Conservation (phyloP, 2,329 filamentous ascomycete species). For the Neofusicoccum kwambonambiense region DNA sequence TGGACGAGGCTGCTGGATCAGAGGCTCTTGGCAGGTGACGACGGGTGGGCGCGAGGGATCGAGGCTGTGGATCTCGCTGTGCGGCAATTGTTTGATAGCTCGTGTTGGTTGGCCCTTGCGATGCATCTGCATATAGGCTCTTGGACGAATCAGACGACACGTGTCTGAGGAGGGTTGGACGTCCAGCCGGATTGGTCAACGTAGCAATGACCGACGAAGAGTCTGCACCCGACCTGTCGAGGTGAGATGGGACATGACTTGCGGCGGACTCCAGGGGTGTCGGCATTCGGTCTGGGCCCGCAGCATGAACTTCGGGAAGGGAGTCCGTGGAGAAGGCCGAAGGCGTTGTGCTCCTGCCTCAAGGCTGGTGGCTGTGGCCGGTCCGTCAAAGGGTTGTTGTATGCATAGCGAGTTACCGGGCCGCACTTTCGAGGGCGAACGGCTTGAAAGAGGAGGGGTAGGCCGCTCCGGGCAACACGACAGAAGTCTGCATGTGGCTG, state of each 20-base stretch:
- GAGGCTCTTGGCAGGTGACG: background rate
- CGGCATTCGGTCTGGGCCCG: no score
- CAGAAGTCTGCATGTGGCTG: no score
- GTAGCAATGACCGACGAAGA: background rate
- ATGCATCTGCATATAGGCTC: background rate
- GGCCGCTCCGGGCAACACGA: no score
- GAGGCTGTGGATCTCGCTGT: background rate
- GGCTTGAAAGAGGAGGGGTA: no score
- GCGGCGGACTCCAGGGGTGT: no score
- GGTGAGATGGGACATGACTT: background rate
- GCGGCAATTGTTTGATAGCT: background rate
- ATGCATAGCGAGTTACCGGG: no score
- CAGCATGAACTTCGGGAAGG: no score
- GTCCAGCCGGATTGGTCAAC: background rate
- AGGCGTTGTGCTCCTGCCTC: no score
- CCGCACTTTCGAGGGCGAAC: no score
- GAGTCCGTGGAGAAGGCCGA: no score
- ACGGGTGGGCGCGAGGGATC: background rate
- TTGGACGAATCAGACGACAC: background rate
- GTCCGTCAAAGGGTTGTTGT: no score
- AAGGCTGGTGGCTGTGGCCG: no score
- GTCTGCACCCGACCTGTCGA: background rate
- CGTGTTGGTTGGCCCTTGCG: slow-evolving; percentile 4
- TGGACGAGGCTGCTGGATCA: background rate
- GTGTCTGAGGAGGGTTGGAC: background rate